phyloP scores from a whole-genome alignment of 2,329 filamentous ascomycete genomes.

The Fusarium tjaetaba region DNA sequence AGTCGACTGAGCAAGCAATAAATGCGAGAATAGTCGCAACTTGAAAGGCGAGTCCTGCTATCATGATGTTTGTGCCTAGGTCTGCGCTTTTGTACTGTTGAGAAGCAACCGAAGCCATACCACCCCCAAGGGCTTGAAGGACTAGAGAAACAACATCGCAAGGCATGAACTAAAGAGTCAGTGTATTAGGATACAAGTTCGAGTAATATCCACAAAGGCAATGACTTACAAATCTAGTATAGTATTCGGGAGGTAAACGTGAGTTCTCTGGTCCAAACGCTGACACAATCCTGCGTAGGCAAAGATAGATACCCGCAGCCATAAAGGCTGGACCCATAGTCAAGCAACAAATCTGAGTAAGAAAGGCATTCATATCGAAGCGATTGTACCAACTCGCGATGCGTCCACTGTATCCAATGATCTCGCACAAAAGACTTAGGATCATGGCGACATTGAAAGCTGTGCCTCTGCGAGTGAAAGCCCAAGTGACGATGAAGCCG shows the following conservation, averaged over 20 bases:
- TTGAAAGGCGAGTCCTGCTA: slow-evolving; percentile 71
- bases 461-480: slow-evolving; percentile 57
- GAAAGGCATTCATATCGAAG: slow-evolving; percentile 58
- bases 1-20: slow-evolving; percentile 60
- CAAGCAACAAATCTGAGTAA: slow-evolving; percentile 69
- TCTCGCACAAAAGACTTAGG: slow-evolving; percentile 63
- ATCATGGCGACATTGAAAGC: slow-evolving; percentile 64
- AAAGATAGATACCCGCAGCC: slow-evolving; percentile 71
- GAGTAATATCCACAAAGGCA: no score
- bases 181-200: background rate
- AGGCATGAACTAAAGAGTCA: slow-evolving; percentile 63
- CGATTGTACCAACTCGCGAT: slow-evolving; percentile 65
- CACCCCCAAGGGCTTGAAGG: slow-evolving; percentile 70
- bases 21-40: slow-evolving; percentile 67
- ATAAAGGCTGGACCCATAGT: slow-evolving; percentile 74
- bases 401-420: slow-evolving; percentile 68
- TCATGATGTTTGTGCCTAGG: slow-evolving; percentile 68
- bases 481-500: slow-evolving; percentile 53
- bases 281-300: slow-evolving; percentile 61
- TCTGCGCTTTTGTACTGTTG: slow-evolving; percentile 48
- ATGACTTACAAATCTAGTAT: slow-evolving; percentile 58
- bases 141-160: slow-evolving; percentile 70
- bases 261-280: slow-evolving; percentile 60
- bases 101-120: slow-evolving; percentile 57
- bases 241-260: slow-evolving; percentile 57